phyloP scores from a whole-genome alignment of 495 filamentous ascomycete genomes.

The Penicillium coprophilum region DNA sequence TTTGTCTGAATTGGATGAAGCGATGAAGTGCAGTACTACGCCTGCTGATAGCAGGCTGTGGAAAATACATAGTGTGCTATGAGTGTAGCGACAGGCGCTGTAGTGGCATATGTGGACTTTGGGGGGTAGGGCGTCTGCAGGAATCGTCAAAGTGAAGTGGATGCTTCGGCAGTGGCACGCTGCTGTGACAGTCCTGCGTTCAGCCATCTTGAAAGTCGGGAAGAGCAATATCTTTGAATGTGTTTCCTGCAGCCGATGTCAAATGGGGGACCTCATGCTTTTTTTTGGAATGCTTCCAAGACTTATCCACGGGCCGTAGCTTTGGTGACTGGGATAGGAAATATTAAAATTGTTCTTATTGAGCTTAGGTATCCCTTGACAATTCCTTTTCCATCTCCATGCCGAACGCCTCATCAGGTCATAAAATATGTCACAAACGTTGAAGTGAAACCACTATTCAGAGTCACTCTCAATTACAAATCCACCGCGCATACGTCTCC shows the following conservation, averaged over 20 bases:
- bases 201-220: not conserved
- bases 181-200: slow-evolving; percentile 28
- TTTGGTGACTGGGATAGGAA: not conserved
- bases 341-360: slow-evolving; percentile 6
- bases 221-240: not conserved
- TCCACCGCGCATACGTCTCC: slow-evolving; percentile 44
- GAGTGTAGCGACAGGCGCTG: slow-evolving; percentile 57
- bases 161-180: slow-evolving; percentile 55
- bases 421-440: slow-evolving; percentile 18
- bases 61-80: slow-evolving; percentile 56
- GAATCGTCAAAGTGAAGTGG: slow-evolving; percentile 31
- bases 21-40: slow-evolving; percentile 30
- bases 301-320: not conserved
- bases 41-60: slow-evolving; percentile 47
- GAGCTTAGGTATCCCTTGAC: slow-evolving; percentile 16
- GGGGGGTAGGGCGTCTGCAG: slow-evolving; percentile 27
- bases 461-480: slow-evolving; percentile 56
- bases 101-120: slow-evolving; percentile 61
- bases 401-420: slow-evolving; percentile 36
- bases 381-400: slow-evolving; percentile 13
- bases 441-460: slow-evolving; percentile 29
- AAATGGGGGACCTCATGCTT: slow-evolving; percentile 7
- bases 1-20: slow-evolving; percentile 26
- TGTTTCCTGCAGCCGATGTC: not conserved
- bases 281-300: not conserved